Evolutionary conservation across 2,329 filamentous ascomycete genomes (phyloP).

Genomic region (Scedosporium apiospermum): DNA sequence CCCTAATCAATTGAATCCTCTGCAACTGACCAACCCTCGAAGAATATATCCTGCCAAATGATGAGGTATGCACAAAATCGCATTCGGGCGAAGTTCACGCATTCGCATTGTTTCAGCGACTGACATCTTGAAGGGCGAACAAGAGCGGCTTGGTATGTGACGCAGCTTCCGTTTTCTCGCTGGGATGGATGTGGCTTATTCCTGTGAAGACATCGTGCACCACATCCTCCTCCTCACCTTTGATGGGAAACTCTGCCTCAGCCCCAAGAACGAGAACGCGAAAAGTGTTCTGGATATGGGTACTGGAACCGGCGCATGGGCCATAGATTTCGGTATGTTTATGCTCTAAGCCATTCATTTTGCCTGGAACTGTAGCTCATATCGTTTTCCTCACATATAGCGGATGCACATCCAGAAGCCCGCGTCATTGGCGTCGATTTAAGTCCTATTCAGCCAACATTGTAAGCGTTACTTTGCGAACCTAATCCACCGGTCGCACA

Average conservation of each 20-base stretch:
- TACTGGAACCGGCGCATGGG: constrained; percentile 23
- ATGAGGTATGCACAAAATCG: not conserved
- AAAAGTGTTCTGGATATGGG: constrained; percentile 21
- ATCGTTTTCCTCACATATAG: not conserved
- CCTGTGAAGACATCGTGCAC: constrained; percentile 16
- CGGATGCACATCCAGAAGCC: constrained; percentile 18
- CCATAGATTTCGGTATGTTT: constrained; percentile 19
- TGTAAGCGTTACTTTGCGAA: constrained; percentile 14
- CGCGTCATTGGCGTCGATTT: constrained; percentile 29
- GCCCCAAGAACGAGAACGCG: constrained; percentile 6
- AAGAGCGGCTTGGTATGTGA: constrained; percentile 1
- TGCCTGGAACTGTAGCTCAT: not conserved
- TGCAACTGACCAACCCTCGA: too few relatives aligned
- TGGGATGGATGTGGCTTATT: not conserved
- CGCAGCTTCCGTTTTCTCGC: too few relatives aligned
- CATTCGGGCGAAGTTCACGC: too few relatives aligned
- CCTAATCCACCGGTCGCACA: too few relatives aligned
- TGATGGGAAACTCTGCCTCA: constrained; percentile 14
- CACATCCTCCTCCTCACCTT: constrained; percentile 17
- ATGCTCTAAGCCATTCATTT: not conserved
- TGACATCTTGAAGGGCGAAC: not conserved
- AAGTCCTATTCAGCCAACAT: constrained; percentile 29
- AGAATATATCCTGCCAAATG: constrained; percentile 3
- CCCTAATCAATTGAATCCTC: too few relatives aligned
- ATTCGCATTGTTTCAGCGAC: too few relatives aligned